phyloP scores from a whole-genome alignment of 768 basidiomycete genomes.

The Multifurca ochricompacta region DNA sequence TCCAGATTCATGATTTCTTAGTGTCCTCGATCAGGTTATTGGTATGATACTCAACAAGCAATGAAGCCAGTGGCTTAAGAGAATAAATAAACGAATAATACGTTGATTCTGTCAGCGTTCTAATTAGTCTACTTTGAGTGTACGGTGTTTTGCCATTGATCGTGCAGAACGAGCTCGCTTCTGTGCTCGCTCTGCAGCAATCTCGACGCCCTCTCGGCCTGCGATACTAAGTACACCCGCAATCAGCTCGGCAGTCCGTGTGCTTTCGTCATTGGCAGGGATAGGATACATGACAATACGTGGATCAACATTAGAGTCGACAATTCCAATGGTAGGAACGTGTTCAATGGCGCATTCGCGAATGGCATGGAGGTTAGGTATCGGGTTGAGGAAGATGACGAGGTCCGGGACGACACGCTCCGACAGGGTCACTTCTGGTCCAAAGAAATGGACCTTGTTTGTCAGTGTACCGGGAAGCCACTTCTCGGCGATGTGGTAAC shows the following conservation, averaged over 20 bases:
- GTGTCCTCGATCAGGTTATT: slow-evolving; percentile 44
- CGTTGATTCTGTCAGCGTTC: not conserved
- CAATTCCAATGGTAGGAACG: slow-evolving; percentile 88
- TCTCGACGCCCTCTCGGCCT: slow-evolving; percentile 61
- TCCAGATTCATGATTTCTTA: slow-evolving; percentile 20
- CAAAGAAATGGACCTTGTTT: slow-evolving; percentile 71
- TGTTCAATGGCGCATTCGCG: slow-evolving; percentile 85
- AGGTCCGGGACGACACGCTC: slow-evolving; percentile 74
- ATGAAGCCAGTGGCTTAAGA: not conserved
- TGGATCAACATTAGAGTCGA: slow-evolving; percentile 94
- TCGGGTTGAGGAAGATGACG: slow-evolving; percentile 85
- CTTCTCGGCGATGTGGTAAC: slow-evolving; percentile 75
- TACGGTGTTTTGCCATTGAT: slow-evolving; percentile 11
- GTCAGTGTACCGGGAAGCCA: slow-evolving; percentile 97
- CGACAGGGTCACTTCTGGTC: slow-evolving; percentile 43
- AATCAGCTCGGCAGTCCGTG: slow-evolving; percentile 84
- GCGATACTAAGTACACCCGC: slow-evolving; percentile 88
- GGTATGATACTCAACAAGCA: slow-evolving; percentile 54
- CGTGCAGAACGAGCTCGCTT: slow-evolving; percentile 7
- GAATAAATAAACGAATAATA: not conserved
- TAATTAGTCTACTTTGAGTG: slow-evolving; percentile 16
- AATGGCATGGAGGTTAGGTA: slow-evolving; percentile 76
- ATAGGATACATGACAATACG: slow-evolving; percentile 97
- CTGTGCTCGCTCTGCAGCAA: slow-evolving; percentile 30
- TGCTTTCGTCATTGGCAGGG: slow-evolving; percentile 95